phyloP scores from a whole-genome alignment of 1,284 basidiomycete species.

The Lentinus polychrous region DNA sequence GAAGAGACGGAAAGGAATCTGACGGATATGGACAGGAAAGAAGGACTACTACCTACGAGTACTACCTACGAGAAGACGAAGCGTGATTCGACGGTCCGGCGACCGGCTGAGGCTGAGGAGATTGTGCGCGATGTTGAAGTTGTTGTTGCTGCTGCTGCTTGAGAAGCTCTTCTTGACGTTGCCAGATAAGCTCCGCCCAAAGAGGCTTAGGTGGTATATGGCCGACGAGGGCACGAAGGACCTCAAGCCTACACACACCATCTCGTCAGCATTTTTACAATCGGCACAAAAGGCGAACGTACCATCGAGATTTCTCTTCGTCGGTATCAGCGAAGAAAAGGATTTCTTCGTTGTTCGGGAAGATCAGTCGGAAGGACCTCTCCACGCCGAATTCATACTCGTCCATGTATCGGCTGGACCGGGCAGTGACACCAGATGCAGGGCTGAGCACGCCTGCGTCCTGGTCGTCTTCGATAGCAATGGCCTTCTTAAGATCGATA shows the following conservation, averaged over 20 bases:
- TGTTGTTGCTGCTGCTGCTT: slow-evolving; percentile 8
- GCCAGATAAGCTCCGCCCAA: slow-evolving; percentile 86
- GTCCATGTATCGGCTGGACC: slow-evolving; percentile 37
- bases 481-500: slow-evolving; percentile 86
- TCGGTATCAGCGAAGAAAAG: slow-evolving; percentile 90
- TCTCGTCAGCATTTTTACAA: background rate
- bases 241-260: slow-evolving; percentile 59
- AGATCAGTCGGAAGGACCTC: slow-evolving; percentile 82
- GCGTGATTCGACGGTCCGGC: background rate
- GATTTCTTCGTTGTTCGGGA: slow-evolving; percentile 78
- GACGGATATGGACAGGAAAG: too few relatives aligned
- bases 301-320: slow-evolving; percentile 86
- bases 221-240: slow-evolving; percentile 74
- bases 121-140: too few relatives aligned
- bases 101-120: background rate
- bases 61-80: background rate
- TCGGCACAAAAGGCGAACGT: slow-evolving; percentile 23
- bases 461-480: slow-evolving; percentile 72
- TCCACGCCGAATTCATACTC: slow-evolving; percentile 77
- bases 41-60: too few relatives aligned
- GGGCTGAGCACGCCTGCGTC: slow-evolving; percentile 42
- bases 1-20: too few relatives aligned
- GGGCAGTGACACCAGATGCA: slow-evolving; percentile 31
- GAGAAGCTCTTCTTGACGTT: slow-evolving; percentile 49
- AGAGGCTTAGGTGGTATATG: slow-evolving; percentile 84